phyloP scores from a whole-genome alignment of 495 filamentous ascomycete genomes.

The Aspergillus diversus region DNA sequence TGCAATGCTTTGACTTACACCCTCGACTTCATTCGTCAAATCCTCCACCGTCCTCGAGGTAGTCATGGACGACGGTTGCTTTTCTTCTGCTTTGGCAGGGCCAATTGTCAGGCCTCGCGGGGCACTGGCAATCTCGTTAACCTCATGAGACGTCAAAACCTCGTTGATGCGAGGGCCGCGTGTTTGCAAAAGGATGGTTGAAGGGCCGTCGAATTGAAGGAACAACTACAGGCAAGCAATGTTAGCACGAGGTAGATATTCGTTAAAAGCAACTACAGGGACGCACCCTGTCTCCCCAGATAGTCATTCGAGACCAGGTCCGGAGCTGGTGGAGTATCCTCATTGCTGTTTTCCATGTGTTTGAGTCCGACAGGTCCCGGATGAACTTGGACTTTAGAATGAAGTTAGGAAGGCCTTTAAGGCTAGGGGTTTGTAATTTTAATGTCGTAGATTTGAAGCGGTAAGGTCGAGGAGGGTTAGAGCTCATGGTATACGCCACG shows the following conservation, averaged over 20 bases:
- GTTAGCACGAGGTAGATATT: conserved; percentile 10
- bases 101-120: conserved; percentile 59
- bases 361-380: conserved; percentile 65
- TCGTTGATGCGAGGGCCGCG: conserved; percentile 76
- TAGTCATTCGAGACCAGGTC: conserved; percentile 73
- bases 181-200: conserved; percentile 82
- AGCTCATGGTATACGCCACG: conserved; percentile 80
- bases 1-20: conserved; percentile 53
- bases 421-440: conserved; percentile 75
- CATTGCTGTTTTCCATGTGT: conserved; percentile 69
- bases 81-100: conserved; percentile 45
- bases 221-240: conserved; percentile 61
- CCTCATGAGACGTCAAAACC: conserved; percentile 70
- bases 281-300: conserved; percentile 89
- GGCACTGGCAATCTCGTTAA: conserved; percentile 83
- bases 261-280: background rate
- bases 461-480: conserved; percentile 76
- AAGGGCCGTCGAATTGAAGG: conserved; percentile 83
- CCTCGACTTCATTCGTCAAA: conserved; percentile 39
- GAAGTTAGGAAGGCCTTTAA: conserved; percentile 54
- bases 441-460: conserved; percentile 78
- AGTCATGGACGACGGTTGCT: conserved; percentile 19
- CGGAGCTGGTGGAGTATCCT: conserved; percentile 64
- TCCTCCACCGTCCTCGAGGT: conserved; percentile 37
- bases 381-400: conserved; percentile 71